Evolutionary conservation across 169 alveolate genomes (phyloP), one percentile per base, ranked within the genome.

Genomic region (Plasmodium gaboni): DNA sequence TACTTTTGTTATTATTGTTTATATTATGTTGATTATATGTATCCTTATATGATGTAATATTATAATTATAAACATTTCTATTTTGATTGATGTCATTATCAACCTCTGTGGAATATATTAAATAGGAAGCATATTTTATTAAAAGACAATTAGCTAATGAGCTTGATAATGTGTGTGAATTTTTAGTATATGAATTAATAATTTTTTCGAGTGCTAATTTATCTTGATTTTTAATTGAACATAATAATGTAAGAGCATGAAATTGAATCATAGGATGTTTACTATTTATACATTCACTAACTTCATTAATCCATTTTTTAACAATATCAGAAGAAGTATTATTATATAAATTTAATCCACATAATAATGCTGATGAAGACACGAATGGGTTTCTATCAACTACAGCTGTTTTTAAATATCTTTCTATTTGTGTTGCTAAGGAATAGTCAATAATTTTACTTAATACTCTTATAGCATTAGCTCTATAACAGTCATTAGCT

Each of bases 401-500:
- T 50, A 98, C 92, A 13, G 99, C 97, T 61, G 97, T 93, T 88
- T 96, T 96, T 65, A 97, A 92, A 89, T 97, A 98, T 71, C 99
- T 94, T 93, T 98, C 99, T 28, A 98, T 95, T 87, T 97, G 98
- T 28, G 98, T 94, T 7, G 98, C 97, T 96, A 97, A 95, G 0
- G 97, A 93, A 13, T 97, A 96, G 83, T 98, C 99, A 50, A 98
- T 96, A 50, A 98, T 97, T 88, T 96, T 96, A 68, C 99, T 96
- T 51, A 98, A 95, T 5, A 98, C 98, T 71, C 99, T 96, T 71
- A 98, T 94, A 50, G 99, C 99, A 87, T 97, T 97, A 10, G 99
- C 99, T 83, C 98, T 94, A 91, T 96, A 97, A 83, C 97, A 95
- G 78, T 96, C 98, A 88, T 97, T 98, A 51, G 95, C 96, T 61